Conservation (phyloP, 371 early-diverging fungal species). For the Batkoa obscura region DNA sequence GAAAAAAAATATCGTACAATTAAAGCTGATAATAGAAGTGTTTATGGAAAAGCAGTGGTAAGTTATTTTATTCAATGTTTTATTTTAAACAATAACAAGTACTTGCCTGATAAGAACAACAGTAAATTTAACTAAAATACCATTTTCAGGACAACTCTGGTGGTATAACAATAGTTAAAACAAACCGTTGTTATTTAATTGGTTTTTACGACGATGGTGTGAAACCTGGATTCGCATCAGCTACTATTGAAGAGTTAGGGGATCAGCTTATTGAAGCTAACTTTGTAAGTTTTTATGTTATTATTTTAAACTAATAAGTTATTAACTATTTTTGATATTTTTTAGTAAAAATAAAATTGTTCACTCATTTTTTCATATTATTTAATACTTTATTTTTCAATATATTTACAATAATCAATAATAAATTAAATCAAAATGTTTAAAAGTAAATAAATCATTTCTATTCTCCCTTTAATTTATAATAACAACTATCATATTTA, state of each 20-base stretch:
- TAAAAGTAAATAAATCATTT: too few species aligned
- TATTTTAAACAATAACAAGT: neutral
- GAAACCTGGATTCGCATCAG: conserved; percentile 1
- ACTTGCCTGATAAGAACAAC: too few species aligned
- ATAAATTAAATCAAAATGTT: too few species aligned
- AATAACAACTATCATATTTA: too few species aligned
- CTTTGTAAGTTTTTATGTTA: neutral
- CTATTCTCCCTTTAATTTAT: too few species aligned
- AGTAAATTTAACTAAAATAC: neutral
- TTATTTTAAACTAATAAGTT: neutral
- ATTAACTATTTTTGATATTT: neutral
- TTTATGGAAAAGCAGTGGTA: conserved; percentile 2
- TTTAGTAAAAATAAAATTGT: too few species aligned
- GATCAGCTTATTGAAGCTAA: neutral
- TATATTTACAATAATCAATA: too few species aligned
- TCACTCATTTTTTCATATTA: too few species aligned
- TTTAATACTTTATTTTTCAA: too few species aligned
- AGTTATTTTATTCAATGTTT: neutral
- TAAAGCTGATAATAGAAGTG: neutral
- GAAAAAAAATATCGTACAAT: conserved; percentile 3
- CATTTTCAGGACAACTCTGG: neutral
- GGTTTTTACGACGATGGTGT: neutral
- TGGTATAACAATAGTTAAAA: neutral
- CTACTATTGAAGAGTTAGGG: neutral
- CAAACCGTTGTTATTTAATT: neutral